Base-by-base conservation (phyloP, 345 rosid genomes). In the Camelina laxa region DNA sequence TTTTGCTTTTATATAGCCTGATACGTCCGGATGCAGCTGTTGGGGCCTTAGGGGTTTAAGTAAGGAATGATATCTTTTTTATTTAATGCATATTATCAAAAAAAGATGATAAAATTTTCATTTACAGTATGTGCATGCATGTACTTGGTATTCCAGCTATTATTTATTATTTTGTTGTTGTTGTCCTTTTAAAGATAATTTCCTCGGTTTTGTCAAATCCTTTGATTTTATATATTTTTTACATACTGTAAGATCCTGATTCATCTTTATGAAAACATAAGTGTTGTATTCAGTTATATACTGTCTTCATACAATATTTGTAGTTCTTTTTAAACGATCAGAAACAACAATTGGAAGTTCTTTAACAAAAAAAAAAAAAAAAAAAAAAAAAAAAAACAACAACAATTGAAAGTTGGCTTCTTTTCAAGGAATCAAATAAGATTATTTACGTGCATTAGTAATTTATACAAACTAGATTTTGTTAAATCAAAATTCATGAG, bases 1-100 rank as follows among this genome's bases (percentile, higher is more conserved):
- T 59, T 59, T 9, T 47, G 2, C 58, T 9, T 31, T 1, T 69
- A 17, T 17, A 10, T 41, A 4, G 19, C 35, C 38, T 35, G 15
- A 9, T 39, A 47, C 11, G 48, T 59, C 7, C 1, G 19, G 48
- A 60, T 70, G 16, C 59, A 60, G 60, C 75, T 24, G 4, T 48
- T 70, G 59, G 58, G 8, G 5, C 2, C 21, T 21, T 60, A 35
- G 48, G 8, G 5, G 6, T 33, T 21, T 60, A 47, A 35, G 58
- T 60, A 47, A 48, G 67, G 59, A 6, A 47, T 2, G 9, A 47
- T 9, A 47, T 58, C 30, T 15, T 27, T 16, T 36, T 33, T 10
- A n/a, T 15, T 21, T 20, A 13, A 9, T 21, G 62, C 62, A 54
- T 39, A 54, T 7, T 22, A 54, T 54, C 30, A 60, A 9, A 49